Percentiles rank a stretch among this genome's conserved stretches.
Evolutionary conservation across 2,329 filamentous ascomycete species (phyloP).

Genomic region (Colletotrichum melonis): DNA sequence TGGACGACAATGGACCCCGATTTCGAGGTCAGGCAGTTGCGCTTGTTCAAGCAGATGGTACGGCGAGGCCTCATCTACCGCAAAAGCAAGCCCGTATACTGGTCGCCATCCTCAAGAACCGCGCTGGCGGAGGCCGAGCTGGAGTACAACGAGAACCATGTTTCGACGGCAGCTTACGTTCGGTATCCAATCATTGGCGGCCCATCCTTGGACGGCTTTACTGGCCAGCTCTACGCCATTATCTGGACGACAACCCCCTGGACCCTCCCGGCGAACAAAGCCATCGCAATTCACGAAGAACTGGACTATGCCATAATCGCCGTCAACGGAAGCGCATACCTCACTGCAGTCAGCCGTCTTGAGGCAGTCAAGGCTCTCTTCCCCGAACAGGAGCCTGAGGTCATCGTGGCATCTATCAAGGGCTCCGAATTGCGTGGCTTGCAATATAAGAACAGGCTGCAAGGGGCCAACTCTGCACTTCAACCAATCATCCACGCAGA

Average conservation of each 20-base stretch:
- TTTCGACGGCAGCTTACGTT: slow-evolving; percentile 81
- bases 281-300: slow-evolving; percentile 83
- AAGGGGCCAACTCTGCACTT: slow-evolving; percentile 62
- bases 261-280: slow-evolving; percentile 93
- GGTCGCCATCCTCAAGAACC: slow-evolving; percentile 83
- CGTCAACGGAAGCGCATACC: slow-evolving; percentile 66
- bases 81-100: slow-evolving; percentile 86
- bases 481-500: slow-evolving; percentile 85
- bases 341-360: slow-evolving; percentile 79
- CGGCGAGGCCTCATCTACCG: slow-evolving; percentile 80
- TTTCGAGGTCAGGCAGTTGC: slow-evolving; percentile 81
- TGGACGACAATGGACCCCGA: slow-evolving; percentile 84
- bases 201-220: slow-evolving; percentile 51
- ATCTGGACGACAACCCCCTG: slow-evolving; percentile 99
- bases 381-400: slow-evolving; percentile 53
- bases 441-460: slow-evolving; percentile 78
- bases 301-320: slow-evolving; percentile 79
- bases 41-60: slow-evolving; percentile 81
- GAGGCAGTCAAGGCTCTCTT: slow-evolving; percentile 66
- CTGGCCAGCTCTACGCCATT: slow-evolving; percentile 75
- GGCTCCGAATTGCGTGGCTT: slow-evolving; percentile 75
- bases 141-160: slow-evolving; percentile 82
- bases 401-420: slow-evolving; percentile 67
- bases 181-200: slow-evolving; percentile 76
- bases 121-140: slow-evolving; percentile 87